Conservation (phyloP, 495 filamentous ascomycete genomes). For the Terfezia boudieri region DNA sequence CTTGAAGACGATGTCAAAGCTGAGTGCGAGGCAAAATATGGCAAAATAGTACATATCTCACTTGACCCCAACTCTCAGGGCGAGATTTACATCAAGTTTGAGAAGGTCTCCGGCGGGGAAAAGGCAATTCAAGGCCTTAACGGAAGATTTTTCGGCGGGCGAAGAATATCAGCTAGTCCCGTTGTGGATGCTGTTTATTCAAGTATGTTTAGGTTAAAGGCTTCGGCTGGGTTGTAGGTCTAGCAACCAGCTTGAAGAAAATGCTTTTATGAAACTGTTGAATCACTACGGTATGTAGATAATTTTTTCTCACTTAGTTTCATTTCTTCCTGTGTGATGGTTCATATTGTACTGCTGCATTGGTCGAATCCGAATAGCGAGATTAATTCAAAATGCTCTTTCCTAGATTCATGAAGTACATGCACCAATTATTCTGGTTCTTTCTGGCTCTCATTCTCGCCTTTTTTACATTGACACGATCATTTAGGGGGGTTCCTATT, state of each 20-base stretch:
- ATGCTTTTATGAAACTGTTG: too few species aligned
- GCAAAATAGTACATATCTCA: slow-evolving; percentile 91
- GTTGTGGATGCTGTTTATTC: slow-evolving; percentile 97
- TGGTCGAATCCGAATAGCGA: too few species aligned
- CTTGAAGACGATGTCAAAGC: slow-evolving; percentile 79
- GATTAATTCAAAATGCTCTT: too few species aligned
- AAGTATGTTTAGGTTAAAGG: slow-evolving; percentile 43
- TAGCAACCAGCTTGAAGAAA: not conserved
- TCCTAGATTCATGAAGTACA: too few species aligned
- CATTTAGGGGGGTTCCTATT: too few species aligned
- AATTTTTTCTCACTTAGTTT: too few species aligned
- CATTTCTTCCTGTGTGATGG: too few species aligned
- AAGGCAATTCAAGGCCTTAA: slow-evolving; percentile 96
- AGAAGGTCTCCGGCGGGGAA: slow-evolving; percentile 78
- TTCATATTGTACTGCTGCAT: too few species aligned
- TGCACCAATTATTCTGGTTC: too few species aligned
- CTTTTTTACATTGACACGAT: too few species aligned
- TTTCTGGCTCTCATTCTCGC: too few species aligned
- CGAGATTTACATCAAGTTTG: slow-evolving; percentile 97
- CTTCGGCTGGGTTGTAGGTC: not conserved
- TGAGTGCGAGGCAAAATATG: slow-evolving; percentile 92
- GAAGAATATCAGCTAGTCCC: slow-evolving; percentile 74
- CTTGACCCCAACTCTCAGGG: slow-evolving; percentile 83
- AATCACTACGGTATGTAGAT: not conserved
- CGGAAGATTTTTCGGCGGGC: slow-evolving; percentile 80